Percentiles rank a stretch among this genome's conserved stretches.
Evolutionary conservation across 345 rosid species (phyloP).

Genomic region (Arabidopsis thaliana): DNA sequence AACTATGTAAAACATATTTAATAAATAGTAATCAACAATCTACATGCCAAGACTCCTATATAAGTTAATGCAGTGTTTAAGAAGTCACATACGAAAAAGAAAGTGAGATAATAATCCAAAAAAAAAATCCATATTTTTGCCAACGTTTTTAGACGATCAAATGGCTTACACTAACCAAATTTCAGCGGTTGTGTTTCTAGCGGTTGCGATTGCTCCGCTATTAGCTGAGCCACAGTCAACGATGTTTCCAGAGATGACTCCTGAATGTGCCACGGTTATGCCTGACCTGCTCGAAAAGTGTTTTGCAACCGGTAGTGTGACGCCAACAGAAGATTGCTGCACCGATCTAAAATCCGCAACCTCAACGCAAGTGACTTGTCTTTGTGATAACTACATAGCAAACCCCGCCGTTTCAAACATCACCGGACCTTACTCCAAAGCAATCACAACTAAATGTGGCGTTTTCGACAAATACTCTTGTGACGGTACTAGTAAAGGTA

Average conservation of each 20-base stretch:
- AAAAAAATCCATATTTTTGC: background rate
- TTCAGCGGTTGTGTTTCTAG: slow-evolving; percentile 15
- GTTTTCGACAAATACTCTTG: slow-evolving; percentile 39
- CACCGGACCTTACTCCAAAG: slow-evolving; percentile 38
- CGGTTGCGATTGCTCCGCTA: slow-evolving; percentile 24
- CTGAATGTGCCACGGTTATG: slow-evolving; percentile 26
- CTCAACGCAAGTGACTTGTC: slow-evolving; percentile 38
- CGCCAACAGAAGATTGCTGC: slow-evolving; percentile 40
- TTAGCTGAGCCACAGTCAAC: slow-evolving; percentile 17
- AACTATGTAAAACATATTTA: slow-evolving; percentile 30
- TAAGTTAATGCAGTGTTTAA: slow-evolving; percentile 3
- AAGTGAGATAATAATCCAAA: background rate
- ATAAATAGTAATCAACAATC: background rate
- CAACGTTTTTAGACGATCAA: background rate
- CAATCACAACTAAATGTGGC: slow-evolving; percentile 40
- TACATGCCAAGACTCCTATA: slow-evolving; percentile 31
- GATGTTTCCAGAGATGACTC: slow-evolving; percentile 30
- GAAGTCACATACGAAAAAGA: slow-evolving; percentile 23
- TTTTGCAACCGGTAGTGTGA: slow-evolving; percentile 35
- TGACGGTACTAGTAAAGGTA: slow-evolving; percentile 36
- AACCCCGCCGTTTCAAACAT: slow-evolving; percentile 25
- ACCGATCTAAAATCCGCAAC: slow-evolving; percentile 39
- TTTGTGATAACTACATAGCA: slow-evolving; percentile 41
- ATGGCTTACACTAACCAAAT: slow-evolving; percentile 23
- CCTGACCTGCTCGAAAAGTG: slow-evolving; percentile 41